Base-by-base conservation (phyloP, 1,284 basidiomycete species). In the Coriolopsis trogii region DNA sequence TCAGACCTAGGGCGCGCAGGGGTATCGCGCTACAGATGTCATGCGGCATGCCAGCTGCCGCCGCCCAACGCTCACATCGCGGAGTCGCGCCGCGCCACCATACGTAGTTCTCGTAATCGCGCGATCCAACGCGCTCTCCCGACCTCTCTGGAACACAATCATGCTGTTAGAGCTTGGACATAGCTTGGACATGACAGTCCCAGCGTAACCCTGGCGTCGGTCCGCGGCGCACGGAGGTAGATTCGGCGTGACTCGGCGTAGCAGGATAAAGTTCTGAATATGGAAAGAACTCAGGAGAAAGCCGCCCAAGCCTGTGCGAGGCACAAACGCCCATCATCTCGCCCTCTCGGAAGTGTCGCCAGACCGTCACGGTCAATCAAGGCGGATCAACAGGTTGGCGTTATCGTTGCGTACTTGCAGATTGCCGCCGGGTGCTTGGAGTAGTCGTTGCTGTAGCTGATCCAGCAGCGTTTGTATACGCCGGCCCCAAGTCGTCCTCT, bases 361-460 rank as follows among this genome's bases (percentile, higher is more conserved):
- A 46, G 40, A 49, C 42, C 21, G 38, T 46, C 31, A 45, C 47
- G 43, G 52, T 46, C 49, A 55, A 55, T 58, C 53, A 58, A 52
- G 50, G 53, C 53, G 50, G 52, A 58, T 58, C 56, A 55, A 51
- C n/a, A 46, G 47, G 40, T 53, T 46, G 21, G 53, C 34, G 48
- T 49, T 49, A 37, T 53, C 51, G 50, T 43, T 39, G 38, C 45
- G 52, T 55, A 46, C 51, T 44, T 44, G 31, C 24, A 45, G 57
- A 59, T 59, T 56, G 57, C 45, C 57, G 57, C 57, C 49, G 48
- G 53, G 49, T 26, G 13, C 46, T 36, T 44, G 31, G n/a, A n/a
- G n/a, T n/a, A 43, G 30, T 34, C 29, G 23, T 21, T 42, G 30
- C 43, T 48, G 49, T 31, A 43, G 41, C 38, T 51, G 51, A 56